These are phyloP conservation scores for Podaxis mareebaensis DNA, from an alignment of 768 basidiomycete genomes.

Conservation along the genomic window DNA sequence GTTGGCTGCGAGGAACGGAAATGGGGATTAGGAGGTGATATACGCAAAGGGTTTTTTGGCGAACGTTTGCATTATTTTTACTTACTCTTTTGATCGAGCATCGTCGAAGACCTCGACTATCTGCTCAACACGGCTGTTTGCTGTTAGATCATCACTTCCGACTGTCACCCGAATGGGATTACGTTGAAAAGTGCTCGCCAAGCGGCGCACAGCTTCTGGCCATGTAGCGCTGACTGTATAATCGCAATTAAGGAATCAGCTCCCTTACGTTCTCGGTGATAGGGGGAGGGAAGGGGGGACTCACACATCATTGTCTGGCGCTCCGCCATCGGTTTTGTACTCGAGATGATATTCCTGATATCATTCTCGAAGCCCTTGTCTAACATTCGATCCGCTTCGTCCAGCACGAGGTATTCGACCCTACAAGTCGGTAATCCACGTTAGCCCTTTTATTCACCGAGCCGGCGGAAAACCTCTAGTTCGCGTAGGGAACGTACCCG, in stretches of 20 bases:
- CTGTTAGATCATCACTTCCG: conserved; percentile 92
- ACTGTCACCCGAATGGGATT: conserved; percentile 90
- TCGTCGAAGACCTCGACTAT: conserved; percentile 91
- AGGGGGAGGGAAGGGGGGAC: conserved; percentile 29
- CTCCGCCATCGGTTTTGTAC: conserved; percentile 62
- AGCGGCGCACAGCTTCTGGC: conserved; percentile 89
- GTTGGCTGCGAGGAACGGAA: conserved; percentile 42
- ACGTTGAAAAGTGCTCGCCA: conserved; percentile 86
- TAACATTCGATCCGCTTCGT: conserved; percentile 98
- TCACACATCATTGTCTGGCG: conserved; percentile 94
- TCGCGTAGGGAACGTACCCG: conserved; percentile 35
- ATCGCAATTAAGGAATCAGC: not conserved
- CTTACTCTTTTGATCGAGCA: conserved; percentile 82
- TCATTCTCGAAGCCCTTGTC: conserved; percentile 99
- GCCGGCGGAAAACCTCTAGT: conserved; percentile 1
- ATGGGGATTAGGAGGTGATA: not conserved
- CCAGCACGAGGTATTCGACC: conserved; percentile 89
- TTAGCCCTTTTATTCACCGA: conserved; percentile 8
- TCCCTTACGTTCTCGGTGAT: conserved; percentile 5
- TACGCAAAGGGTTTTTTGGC: not conserved
- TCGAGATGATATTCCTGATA: conserved; percentile 85
- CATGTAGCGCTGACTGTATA: conserved; percentile 92
- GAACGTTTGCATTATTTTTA: conserved; percentile 16
- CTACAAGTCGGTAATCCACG: conserved; percentile 35
- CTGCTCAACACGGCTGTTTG: conserved; percentile 94